phyloP scores from a whole-genome alignment of 2,329 filamentous ascomycete species.

The Trichoderma sp. region DNA sequence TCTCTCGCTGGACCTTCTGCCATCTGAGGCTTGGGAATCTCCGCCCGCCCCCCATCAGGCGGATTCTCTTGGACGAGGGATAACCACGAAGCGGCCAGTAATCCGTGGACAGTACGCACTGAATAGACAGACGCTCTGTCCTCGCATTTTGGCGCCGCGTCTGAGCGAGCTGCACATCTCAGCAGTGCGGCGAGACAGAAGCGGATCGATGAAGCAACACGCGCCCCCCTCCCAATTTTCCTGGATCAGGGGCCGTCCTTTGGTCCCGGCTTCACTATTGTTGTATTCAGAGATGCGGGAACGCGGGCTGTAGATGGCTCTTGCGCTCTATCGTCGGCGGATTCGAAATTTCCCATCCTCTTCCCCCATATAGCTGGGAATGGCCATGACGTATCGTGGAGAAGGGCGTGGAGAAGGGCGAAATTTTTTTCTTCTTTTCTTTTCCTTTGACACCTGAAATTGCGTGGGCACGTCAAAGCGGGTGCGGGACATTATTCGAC shows the following conservation, averaged over 20 bases:
- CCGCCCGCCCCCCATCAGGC: not conserved
- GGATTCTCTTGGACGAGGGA: not conserved
- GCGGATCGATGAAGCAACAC: not conserved
- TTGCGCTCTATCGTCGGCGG: not conserved
- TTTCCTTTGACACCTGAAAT: not conserved
- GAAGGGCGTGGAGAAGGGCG: not conserved
- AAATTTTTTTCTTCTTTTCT: not conserved
- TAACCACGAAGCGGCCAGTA: not conserved
- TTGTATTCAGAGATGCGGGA: slow-evolving; percentile 11
- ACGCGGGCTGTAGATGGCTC: slow-evolving; percentile 15
- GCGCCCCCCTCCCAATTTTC: not conserved
- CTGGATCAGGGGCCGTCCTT: not conserved
- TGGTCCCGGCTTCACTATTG: slow-evolving; percentile 1
- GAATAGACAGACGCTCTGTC: not conserved
- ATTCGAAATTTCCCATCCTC: not conserved
- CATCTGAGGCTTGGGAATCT: not conserved
- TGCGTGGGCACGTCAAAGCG: not conserved
- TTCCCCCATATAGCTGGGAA: not conserved
- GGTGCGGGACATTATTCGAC: not conserved
- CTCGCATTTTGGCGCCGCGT: not conserved
- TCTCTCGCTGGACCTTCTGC: not conserved
- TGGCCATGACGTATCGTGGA: not conserved
- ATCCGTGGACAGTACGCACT: not conserved
- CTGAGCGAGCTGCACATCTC: slow-evolving; percentile 5
- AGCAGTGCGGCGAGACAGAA: not conserved